Evolutionary conservation across 768 basidiomycete species (phyloP).

Genomic region (Auricularia sp.): DNA sequence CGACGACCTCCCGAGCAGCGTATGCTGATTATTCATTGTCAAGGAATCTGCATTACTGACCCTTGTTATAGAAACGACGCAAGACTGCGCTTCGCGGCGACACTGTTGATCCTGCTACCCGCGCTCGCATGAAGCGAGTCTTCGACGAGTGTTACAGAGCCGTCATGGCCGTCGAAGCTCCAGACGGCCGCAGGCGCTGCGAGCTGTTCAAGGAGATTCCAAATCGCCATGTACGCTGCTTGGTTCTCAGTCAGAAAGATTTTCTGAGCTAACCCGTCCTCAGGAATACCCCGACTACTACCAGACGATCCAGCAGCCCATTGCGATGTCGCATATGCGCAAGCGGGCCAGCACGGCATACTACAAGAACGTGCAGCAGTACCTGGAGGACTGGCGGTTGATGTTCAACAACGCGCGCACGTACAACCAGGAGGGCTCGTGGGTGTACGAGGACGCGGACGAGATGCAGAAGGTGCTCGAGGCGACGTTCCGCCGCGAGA

Average conservation of each 20-base stretch:
- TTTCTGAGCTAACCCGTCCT: background rate
- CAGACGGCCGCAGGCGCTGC: slow-evolving; percentile 67
- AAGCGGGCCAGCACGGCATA: slow-evolving; percentile 56
- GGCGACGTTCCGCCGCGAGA: slow-evolving; percentile 52
- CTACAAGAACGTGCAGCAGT: slow-evolving; percentile 68
- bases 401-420: slow-evolving; percentile 93
- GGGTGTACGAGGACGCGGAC: slow-evolving; percentile 90
- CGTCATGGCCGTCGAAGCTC: slow-evolving; percentile 61
- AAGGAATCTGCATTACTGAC: slow-evolving; percentile 4
- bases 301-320: slow-evolving; percentile 76
- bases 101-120: slow-evolving; percentile 33
- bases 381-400: slow-evolving; percentile 71
- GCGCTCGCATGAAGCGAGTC: slow-evolving; percentile 75
- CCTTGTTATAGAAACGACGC: slow-evolving; percentile 61
- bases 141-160: slow-evolving; percentile 70
- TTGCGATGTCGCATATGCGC: slow-evolving; percentile 77
- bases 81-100: slow-evolving; percentile 38
- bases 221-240: slow-evolving; percentile 50
- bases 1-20: slow-evolving; percentile 62
- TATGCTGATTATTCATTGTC: slow-evolving; percentile 24
- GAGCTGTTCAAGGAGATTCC: slow-evolving; percentile 86
- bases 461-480: slow-evolving; percentile 90
- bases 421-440: slow-evolving; percentile 91
- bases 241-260: background rate
- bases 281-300: slow-evolving; percentile 93